Conservation (phyloP, 768 basidiomycete genomes). For the Lentinula sp. region DNA sequence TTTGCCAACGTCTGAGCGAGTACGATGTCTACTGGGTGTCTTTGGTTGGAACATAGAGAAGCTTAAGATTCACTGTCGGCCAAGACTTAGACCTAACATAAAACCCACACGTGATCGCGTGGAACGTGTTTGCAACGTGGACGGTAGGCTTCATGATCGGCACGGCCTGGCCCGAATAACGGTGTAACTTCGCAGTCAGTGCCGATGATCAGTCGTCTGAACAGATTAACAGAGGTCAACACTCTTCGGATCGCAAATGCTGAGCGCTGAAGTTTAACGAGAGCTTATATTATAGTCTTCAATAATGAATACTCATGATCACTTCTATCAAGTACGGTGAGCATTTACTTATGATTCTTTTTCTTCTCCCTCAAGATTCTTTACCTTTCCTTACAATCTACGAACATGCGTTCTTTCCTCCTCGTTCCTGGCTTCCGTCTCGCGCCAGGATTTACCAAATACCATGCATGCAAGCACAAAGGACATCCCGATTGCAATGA, state of each 20-base stretch:
- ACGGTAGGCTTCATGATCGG: too few species aligned
- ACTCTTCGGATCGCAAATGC: too few species aligned
- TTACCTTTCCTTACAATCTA: too few species aligned
- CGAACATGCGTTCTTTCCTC: neutral
- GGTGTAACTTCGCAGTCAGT: too few species aligned
- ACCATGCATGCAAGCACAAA: neutral
- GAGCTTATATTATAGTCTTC: too few species aligned
- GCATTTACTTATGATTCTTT: neutral
- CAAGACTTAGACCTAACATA: neutral
- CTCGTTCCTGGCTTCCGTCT: neutral
- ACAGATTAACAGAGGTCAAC: too few species aligned
- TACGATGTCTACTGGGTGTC: conserved; percentile 41
- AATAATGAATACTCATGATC: too few species aligned
- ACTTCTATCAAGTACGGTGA: too few species aligned
- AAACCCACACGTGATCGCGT: conserved; percentile 5
- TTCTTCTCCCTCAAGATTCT: neutral
- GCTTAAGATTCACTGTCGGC: neutral
- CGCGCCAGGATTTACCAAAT: neutral
- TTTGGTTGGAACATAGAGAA: conserved; percentile 21
- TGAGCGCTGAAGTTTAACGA: too few species aligned
- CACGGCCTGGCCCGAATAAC: too few species aligned
- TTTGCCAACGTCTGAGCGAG: conserved; percentile 40
- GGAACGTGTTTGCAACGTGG: neutral
- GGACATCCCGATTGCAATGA: neutral
- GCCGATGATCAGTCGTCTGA: too few species aligned